A percentile compares a stretch with the other conserved stretches of the same genome.
phyloP scores from a whole-genome alignment of 2,329 filamentous ascomycete genomes.

The Byssothecium circinans region DNA sequence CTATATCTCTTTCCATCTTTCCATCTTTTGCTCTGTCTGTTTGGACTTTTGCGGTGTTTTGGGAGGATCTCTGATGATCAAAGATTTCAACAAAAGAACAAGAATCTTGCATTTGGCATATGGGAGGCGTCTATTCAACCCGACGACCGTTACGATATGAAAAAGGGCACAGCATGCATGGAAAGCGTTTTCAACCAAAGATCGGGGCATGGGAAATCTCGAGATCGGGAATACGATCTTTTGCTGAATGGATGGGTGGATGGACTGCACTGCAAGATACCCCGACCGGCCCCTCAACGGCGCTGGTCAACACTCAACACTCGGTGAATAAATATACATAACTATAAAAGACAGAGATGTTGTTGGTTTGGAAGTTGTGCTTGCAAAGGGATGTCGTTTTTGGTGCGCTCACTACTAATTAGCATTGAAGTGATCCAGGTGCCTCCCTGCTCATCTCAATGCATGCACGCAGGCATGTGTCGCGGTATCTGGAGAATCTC shows the following conservation, averaged over 20 bases:
- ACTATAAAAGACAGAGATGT: no score
- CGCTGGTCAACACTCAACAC: conserved; percentile 16
- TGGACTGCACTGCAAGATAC: conserved; percentile 28
- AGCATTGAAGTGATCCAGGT: no score
- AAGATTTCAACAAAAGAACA: conserved; percentile 8
- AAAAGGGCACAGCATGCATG: conserved; percentile 18
- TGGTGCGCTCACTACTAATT: no score
- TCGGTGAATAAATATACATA: no score
- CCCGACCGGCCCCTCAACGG: conserved; percentile 34
- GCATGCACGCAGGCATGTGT: no score
- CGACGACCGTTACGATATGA: conserved; percentile 42
- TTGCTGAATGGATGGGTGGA: conserved; percentile 9
- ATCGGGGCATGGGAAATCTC: neutral
- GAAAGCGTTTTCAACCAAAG: neutral
- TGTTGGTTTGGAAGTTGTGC: no score
- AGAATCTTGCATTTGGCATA: conserved; percentile 22
- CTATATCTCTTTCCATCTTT: conserved; percentile 11
- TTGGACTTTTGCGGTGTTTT: conserved; percentile 11
- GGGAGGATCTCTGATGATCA: conserved; percentile 1
- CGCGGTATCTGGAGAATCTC: no score
- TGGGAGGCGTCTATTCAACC: conserved; percentile 45
- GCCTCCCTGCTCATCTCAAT: no score
- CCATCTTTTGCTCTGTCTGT: conserved; percentile 1
- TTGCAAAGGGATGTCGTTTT: no score
- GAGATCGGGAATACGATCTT: conserved; percentile 11